A percentile compares a stretch with the other conserved stretches of the same genome.
These are phyloP conservation scores for Turritis glabra DNA, from an alignment of 345 rosid genomes.

Conservation along the genomic window DNA sequence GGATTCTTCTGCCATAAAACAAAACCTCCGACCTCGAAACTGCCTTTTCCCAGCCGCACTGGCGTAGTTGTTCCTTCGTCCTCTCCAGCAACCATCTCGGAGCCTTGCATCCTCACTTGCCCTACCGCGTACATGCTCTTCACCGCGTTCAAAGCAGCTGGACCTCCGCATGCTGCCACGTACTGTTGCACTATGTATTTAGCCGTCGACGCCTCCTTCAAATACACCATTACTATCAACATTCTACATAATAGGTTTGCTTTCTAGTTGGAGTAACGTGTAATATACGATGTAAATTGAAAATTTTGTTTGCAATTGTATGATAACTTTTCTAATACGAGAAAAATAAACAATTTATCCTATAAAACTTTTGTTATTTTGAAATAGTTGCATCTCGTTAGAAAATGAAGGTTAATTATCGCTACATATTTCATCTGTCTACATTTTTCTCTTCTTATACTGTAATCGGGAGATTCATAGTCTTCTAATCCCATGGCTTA, in stretches of 20 bases:
- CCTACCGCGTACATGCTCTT: constrained; percentile 88
- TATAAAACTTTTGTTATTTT: background rate
- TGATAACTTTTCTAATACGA: background rate
- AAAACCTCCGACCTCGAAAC: constrained; percentile 79
- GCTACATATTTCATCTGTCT: background rate
- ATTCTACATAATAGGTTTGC: background rate
- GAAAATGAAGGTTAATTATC: background rate
- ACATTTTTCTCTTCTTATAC: no score
- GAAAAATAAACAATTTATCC: background rate
- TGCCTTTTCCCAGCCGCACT: constrained; percentile 40
- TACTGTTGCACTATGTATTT: constrained; percentile 85
- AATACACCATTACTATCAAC: background rate
- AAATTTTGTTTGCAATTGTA: background rate
- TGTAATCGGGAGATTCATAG: no score
- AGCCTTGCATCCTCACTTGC: constrained; percentile 79
- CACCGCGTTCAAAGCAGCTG: constrained; percentile 53
- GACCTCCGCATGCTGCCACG: constrained; percentile 84
- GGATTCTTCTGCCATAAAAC: constrained; percentile 95
- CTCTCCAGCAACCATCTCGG: constrained; percentile 68
- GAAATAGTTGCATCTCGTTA: background rate
- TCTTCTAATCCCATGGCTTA: background rate
- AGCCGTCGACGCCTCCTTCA: constrained; percentile 81
- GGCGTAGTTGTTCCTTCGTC: constrained; percentile 48
- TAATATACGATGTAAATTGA: background rate
- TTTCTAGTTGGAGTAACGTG: background rate